Base-by-base conservation (phyloP, 495 filamentous ascomycete genomes). In the Xylaria grammica region DNA sequence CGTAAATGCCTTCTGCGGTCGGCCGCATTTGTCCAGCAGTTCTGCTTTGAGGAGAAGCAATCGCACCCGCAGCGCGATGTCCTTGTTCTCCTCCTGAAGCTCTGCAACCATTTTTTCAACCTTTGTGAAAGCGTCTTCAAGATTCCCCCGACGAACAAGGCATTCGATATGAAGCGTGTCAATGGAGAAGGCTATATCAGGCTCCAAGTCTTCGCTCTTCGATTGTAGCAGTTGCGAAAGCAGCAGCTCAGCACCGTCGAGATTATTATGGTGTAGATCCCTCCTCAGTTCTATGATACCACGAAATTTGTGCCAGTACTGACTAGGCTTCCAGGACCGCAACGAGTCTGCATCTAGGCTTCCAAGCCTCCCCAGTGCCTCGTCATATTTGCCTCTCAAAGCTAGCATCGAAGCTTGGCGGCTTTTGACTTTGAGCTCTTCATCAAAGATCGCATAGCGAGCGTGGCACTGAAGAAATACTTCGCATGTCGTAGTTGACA, bases 1-100 rank as follows among this genome's bases (percentile, higher is more conserved):
- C 4, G 90, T 92, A 71, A 97, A 95, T 1, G 91, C 95, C 66
- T 89, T 89, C 62, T 93, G 87, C 0, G 93, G 86, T 5, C 89
- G 87, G 19, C 90, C 90, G 60, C 84, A 83, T 70, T 83, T 83
- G 52, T 87, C 85, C 65, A 93, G 88, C 11, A 97, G 82, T 11
- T 85, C 81, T 0, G 89, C 91, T 74, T 97, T 97, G 50, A 87
- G 71, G 24, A 88, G 85, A 29, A 97, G 87, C 1, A 97, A 79
- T 49, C 87, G 86, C 53, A 96, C 81, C 62, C 91, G 89, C 15
- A 90, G 82, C 40, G 89, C 81, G 10, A 95, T 80, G 72, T 99
- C 95, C 48, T 87, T 85, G 67, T 86, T 86, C 62, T 89, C 86
- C 19, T 89, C 84, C 65, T 90, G 84, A 48, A 92, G 83, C 5